Percentiles rank a stretch among this genome's conserved stretches.
Evolutionary conservation across 768 basidiomycete species (phyloP).

Genomic region (Leccinum disarticulatum): DNA sequence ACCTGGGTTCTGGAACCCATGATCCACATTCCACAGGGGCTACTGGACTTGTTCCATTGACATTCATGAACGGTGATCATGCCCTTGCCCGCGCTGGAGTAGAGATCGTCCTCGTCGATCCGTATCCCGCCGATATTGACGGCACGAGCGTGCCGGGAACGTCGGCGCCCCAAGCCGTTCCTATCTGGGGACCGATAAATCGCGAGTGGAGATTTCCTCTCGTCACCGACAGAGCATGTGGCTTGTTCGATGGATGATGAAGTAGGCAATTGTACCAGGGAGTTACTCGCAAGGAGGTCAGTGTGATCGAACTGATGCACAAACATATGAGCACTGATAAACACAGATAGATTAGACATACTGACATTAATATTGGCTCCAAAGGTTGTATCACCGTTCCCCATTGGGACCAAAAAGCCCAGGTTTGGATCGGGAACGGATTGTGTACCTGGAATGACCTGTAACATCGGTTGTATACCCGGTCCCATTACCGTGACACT

Average conservation of each 20-base stretch:
- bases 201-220: not conserved
- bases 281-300: not conserved
- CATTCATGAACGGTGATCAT: constrained; percentile 3
- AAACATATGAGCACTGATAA: not conserved
- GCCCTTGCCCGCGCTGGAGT: not conserved
- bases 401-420: not conserved
- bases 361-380: no score
- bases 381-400: not conserved
- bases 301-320: not conserved
- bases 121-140: not conserved
- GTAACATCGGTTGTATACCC: not conserved
- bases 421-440: not conserved
- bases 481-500: not conserved
- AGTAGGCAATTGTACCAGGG: not conserved
- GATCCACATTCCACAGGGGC: constrained; percentile 7
- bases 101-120: constrained; percentile 7
- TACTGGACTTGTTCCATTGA: not conserved
- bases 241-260: not conserved
- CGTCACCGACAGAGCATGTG: not conserved
- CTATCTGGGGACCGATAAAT: not conserved
- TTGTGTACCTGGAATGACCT: not conserved
- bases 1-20: not conserved
- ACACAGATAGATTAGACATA: not conserved
- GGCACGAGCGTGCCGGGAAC: not conserved
- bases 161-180: not conserved